Percentiles rank a stretch among this genome's conserved stretches.
Conservation (phyloP, 805 yeast species). For the Candida glaebosa region DNA sequence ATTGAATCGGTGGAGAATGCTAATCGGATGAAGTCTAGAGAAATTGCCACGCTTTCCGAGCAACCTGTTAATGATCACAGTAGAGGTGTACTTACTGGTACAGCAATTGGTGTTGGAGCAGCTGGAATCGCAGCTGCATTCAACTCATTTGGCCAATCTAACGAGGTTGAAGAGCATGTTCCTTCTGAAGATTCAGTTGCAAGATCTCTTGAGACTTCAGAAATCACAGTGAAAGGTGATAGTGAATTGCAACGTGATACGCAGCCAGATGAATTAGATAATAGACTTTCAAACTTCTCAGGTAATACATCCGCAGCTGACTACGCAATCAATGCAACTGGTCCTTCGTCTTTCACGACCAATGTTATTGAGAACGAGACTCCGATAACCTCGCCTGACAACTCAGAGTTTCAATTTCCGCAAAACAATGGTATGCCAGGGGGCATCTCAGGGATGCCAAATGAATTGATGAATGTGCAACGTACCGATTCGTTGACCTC, state of each 20-base stretch:
- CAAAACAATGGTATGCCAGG: slow-evolving; percentile 35
- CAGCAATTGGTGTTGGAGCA: slow-evolving; percentile 14
- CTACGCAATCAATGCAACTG: slow-evolving; percentile 24
- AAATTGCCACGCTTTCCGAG: neutral
- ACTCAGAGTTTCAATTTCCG: slow-evolving; percentile 45
- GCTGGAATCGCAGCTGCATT: slow-evolving; percentile 17
- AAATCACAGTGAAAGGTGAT: neutral
- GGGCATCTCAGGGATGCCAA: slow-evolving; percentile 38
- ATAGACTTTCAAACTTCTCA: slow-evolving; percentile 34
- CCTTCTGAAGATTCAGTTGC: neutral
- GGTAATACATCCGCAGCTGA: slow-evolving; percentile 18
- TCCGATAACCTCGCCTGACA: slow-evolving; percentile 46
- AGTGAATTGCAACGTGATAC: slow-evolving; percentile 7
- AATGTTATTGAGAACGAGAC: slow-evolving; percentile 35
- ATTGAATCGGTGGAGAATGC: neutral
- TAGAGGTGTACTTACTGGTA: slow-evolving; percentile 11
- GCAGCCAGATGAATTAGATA: slow-evolving; percentile 3
- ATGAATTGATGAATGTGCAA: slow-evolving; percentile 42
- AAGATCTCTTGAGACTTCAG: neutral
- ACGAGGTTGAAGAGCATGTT: neutral
- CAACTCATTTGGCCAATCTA: neutral
- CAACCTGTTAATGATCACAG: slow-evolving; percentile 9
- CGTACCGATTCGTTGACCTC: slow-evolving; percentile 83
- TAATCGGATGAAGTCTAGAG: neutral
- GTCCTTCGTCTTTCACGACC: slow-evolving; percentile 32